Evolutionary conservation across 148 eudicot genomes (phyloP).

Genomic region (Oxyria digyna): DNA sequence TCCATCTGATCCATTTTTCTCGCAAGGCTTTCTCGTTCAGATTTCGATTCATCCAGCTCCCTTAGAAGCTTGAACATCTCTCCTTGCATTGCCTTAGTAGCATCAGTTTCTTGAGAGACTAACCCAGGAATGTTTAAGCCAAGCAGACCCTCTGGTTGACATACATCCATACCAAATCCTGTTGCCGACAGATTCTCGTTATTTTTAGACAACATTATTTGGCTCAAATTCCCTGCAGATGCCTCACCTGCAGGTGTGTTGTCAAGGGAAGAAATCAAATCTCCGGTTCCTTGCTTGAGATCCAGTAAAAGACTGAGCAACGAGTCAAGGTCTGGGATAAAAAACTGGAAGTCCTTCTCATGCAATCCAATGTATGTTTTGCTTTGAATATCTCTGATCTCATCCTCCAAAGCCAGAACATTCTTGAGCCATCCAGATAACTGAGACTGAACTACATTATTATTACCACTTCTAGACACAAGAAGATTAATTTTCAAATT

Average conservation of each 20-base stretch:
- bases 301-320: constrained; percentile 34
- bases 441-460: constrained; percentile 10
- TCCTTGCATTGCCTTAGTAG: constrained; percentile 49
- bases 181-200: constrained; percentile 26
- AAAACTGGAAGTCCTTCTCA: constrained; percentile 43
- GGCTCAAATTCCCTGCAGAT: constrained; percentile 17
- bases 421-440: constrained; percentile 34
- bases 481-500: constrained; percentile 34
- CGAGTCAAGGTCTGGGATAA: constrained; percentile 54
- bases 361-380: constrained; percentile 37
- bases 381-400: constrained; percentile 50
- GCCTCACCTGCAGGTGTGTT: constrained; percentile 14
- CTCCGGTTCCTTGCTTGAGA: constrained; percentile 37
- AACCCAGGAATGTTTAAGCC: constrained; percentile 36
- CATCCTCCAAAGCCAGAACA: constrained; percentile 39
- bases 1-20: constrained; percentile 96
- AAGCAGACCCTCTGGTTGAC: constrained; percentile 71
- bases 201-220: constrained; percentile 13
- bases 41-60: constrained; percentile 73
- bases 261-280: constrained; percentile 18
- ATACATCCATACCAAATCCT: constrained; percentile 64
- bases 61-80: constrained; percentile 58
- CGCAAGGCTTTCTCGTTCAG: constrained; percentile 49
- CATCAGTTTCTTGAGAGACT: constrained; percentile 34
- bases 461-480: constrained; percentile 14